Base-by-base conservation (phyloP, 352 stramenopile species). In the Phytophthora pistaciae region DNA sequence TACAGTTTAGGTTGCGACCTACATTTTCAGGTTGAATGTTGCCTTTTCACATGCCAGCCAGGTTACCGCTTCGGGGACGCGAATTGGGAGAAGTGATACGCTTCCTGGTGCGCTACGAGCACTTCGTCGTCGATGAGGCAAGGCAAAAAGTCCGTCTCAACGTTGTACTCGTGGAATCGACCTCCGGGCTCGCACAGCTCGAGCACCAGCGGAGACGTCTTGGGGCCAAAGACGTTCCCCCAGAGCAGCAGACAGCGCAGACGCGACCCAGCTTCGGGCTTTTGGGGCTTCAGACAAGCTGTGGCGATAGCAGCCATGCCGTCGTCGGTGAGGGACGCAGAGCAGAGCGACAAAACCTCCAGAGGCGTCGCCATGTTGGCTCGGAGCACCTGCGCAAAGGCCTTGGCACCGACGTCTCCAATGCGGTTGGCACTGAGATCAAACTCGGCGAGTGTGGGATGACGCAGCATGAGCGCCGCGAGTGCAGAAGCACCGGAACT, bases 341-440 rank as follows among this genome's bases (percentile, higher is more conserved):
- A 91, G 48, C 79, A 91, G 3, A 91, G 75, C 42, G 83, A 70
- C 20, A 92, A 59, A 1, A 78, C 79, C 25, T 78, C 42, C 4
- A 92, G 70, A 25, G 79, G 76, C n/a, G 64, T 64, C 5, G 57
- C 62, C 56, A 72, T 80, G 55, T 83, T 88, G 52, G 70, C 74
- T 25, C 69, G 67, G 21, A 92, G 62, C 25, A 91, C 78, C 40
- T 80, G 78, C 18, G 82, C 85, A 53, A 94, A 92, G 14, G 87
- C 77, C 31, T 58, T 59, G 1, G 80, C 85, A 0, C 84, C 87
- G 20, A 55, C 66, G 65, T 94, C 84, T 20, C 82, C 74, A 36
- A 94, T 87, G 44, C 87, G 77, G 60, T 94, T 94, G 5, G 85
- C 82, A 38, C 80, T 88, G 18, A 92, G 53, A 48, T 94, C 82